A percentile compares a stretch with the other conserved stretches of the same genome.
phyloP scores from a whole-genome alignment of 1,139 yeast genomes.

The Scheffersomyces titani region DNA sequence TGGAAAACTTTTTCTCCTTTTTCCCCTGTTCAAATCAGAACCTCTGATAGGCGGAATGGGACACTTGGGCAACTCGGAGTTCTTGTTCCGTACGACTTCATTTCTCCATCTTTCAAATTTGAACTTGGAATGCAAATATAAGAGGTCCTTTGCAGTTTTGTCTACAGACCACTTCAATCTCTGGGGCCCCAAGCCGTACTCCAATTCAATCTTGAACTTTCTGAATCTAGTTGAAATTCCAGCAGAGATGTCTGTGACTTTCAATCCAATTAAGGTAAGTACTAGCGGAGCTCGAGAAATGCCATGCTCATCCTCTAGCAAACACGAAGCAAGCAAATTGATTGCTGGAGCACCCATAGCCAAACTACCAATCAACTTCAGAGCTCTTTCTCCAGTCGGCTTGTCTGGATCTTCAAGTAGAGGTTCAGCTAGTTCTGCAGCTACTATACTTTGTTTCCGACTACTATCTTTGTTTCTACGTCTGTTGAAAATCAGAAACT shows the following conservation, averaged over 20 bases:
- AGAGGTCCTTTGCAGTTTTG: slow-evolving; percentile 71
- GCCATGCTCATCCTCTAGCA: slow-evolving; percentile 77
- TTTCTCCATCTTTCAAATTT: slow-evolving; percentile 49
- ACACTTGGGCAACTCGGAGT: slow-evolving; percentile 41
- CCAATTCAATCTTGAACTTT: slow-evolving; percentile 68
- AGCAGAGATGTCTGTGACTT: slow-evolving; percentile 55
- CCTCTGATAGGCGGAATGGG: slow-evolving; percentile 31
- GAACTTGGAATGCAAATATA: slow-evolving; percentile 65
- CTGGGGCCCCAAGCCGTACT: slow-evolving; percentile 85
- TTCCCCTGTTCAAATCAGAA: slow-evolving; percentile 11
- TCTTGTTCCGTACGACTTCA: slow-evolving; percentile 32
- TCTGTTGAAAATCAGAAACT: slow-evolving; percentile 28
- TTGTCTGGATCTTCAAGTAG: slow-evolving; percentile 25
- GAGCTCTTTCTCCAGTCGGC: slow-evolving; percentile 54
- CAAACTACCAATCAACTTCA: slow-evolving; percentile 63
- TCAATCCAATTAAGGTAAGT: slow-evolving; percentile 68
- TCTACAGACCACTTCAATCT: slow-evolving; percentile 80
- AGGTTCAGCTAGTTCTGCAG: slow-evolving; percentile 17
- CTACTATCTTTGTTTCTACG: slow-evolving; percentile 26
- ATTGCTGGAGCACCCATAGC: slow-evolving; percentile 81
- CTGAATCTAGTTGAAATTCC: slow-evolving; percentile 47
- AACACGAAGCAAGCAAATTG: slow-evolving; percentile 70
- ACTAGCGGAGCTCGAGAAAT: slow-evolving; percentile 80
- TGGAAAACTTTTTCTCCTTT: not conserved
- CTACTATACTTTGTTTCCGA: slow-evolving; percentile 20